Base-by-base conservation (phyloP, 192 early-diverging fungal genomes). In the Entomortierella parvispora region DNA sequence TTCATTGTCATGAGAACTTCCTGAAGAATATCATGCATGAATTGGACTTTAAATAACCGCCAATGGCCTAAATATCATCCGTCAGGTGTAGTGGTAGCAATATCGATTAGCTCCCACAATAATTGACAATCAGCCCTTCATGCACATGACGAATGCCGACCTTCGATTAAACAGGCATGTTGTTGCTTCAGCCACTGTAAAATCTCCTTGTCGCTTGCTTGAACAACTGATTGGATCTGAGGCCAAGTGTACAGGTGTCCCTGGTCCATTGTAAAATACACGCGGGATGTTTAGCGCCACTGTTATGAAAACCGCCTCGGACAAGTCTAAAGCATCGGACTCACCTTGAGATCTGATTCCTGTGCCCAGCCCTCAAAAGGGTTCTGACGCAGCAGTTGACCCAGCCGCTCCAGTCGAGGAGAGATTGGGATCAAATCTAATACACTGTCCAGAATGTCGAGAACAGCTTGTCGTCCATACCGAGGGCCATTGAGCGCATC, bases 161-260 rank as follows among this genome's bases (percentile, higher is more conserved):
- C 68, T 17, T 68, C 55, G 10, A 81, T 74, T 28, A 71, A 31
- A 40, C 79, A 80, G 6, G 75, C 85, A 46, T 81, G 60, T 18
- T 72, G 50, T 32, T 68, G 65, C 43, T 81, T 68, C 32, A 86
- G 68, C 57, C 75, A 83, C 23, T 74, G 50, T 22, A 62, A 29
- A 2, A 86, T 59, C 43, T 86, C 82, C 10, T 68, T 45, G 37
- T 82, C 78, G 49, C 82, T 84, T 22, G 85, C 85, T 44, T 87
- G 85, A 26, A 87, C 53, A n/a, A 71, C 34, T 0, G 83, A 83
- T 15, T 81, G 66, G 0, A 87, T 60, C 18, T 75, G 66, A 4
- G 59, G 34, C 51, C 65, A 70, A 10, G 74, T 80, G 65, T 84
- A 84, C 14, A 80, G 25, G 2, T 46, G 45, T 3, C 62, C 60